Conservation (phyloP, 2,329 filamentous ascomycete genomes). For the Aspergillus floridensis region DNA sequence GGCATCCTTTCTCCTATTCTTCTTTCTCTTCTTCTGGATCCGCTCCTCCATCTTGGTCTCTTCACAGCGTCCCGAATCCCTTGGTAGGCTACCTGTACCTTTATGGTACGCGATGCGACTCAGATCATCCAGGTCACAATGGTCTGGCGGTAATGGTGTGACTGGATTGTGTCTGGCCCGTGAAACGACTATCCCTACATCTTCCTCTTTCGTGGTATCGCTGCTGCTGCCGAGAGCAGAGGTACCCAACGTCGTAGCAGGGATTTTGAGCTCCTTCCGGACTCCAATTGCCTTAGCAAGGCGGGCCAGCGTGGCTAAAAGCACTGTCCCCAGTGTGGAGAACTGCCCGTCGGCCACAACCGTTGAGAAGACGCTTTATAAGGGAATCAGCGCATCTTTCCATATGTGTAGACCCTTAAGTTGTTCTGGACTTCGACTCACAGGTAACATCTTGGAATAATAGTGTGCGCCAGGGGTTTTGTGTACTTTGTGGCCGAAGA, state of each 20-base stretch:
- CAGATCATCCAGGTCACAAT: not conserved
- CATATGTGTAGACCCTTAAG: not conserved
- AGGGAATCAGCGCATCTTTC: not conserved
- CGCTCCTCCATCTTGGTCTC: slow-evolving; percentile 46
- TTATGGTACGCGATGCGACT: not conserved
- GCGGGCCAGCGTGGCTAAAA: slow-evolving; percentile 64
- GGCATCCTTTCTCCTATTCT: slow-evolving; percentile 58
- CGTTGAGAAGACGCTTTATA: slow-evolving; percentile 58
- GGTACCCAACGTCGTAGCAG: not conserved
- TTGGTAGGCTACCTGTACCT: not conserved
- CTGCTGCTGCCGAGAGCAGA: not conserved
- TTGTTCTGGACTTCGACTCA: slow-evolving; percentile 23
- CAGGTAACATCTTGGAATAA: slow-evolving; percentile 45
- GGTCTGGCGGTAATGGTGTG: not conserved
- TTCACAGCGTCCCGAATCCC: slow-evolving; percentile 1
- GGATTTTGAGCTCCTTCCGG: slow-evolving; percentile 24
- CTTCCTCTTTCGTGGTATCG: slow-evolving; percentile 16
- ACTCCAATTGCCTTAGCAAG: slow-evolving; percentile 48
- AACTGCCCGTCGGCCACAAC: slow-evolving; percentile 71
- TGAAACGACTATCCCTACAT: slow-evolving; percentile 25
- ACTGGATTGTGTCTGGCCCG: not conserved
- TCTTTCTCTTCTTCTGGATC: slow-evolving; percentile 47
- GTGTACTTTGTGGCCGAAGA: slow-evolving; percentile 25
- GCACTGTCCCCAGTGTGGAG: slow-evolving; percentile 66
- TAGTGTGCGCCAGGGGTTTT: slow-evolving; percentile 29